Evolutionary conservation across 805 yeast species (phyloP).

Genomic region (Saccharomycodes ludwigii): DNA sequence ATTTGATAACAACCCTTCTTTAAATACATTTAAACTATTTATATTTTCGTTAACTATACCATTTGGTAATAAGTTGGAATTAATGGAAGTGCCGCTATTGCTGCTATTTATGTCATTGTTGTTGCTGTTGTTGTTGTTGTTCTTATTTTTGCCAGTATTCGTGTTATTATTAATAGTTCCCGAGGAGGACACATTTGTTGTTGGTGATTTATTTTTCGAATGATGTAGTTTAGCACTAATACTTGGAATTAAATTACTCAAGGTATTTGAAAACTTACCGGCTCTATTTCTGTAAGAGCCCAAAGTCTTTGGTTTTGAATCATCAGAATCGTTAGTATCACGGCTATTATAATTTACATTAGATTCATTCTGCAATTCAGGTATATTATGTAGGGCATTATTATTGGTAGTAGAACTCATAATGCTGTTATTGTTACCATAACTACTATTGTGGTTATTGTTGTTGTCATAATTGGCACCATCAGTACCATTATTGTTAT

Average conservation of each 20-base stretch:
- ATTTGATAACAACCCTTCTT: no score
- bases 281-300: conserved; percentile 25
- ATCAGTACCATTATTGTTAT: no score
- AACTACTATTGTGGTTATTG: neutral
- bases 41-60: no score
- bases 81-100: neutral
- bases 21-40: no score
- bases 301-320: conserved; percentile 19
- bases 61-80: no score
- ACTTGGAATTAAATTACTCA: conserved; percentile 23
- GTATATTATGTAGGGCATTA: neutral
- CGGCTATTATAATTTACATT: conserved; percentile 17
- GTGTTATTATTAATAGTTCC: conserved; percentile 1
- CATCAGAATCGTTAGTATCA: conserved; percentile 23
- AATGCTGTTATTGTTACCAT: neutral
- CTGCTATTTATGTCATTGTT: neutral
- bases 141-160: neutral
- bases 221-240: conserved; percentile 25
- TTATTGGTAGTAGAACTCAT: neutral
- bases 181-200: conserved; percentile 2
- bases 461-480: neutral
- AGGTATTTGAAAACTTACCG: conserved; percentile 22
- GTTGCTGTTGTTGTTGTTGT: neutral
- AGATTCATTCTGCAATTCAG: conserved; percentile 5
- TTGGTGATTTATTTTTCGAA: conserved; percentile 7